Conservation (phyloP, 2,329 filamentous ascomycete species). For the Aspergillus sp. region DNA sequence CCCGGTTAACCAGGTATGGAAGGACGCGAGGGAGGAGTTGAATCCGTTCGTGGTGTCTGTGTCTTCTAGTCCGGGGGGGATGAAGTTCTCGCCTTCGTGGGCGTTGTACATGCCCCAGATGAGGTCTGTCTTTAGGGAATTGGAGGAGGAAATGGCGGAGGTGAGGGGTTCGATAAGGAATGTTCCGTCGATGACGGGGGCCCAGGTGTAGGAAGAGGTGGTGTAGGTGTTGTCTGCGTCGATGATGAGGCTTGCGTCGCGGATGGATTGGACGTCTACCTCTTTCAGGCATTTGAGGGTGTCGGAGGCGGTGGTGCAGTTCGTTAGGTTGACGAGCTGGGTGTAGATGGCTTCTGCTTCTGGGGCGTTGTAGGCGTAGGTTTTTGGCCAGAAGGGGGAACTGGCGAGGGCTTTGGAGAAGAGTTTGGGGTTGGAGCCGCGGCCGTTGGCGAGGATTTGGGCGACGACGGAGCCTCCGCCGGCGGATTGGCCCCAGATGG, state of each 20-base stretch:
- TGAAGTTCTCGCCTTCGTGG: conserved; percentile 65
- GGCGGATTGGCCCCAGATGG: conserved; percentile 58
- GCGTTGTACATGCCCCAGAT: conserved; percentile 62
- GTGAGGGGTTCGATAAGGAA: conserved; percentile 56
- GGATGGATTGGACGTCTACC: conserved; percentile 55
- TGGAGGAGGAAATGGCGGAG: conserved; percentile 40
- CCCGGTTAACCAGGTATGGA: conserved; percentile 55
- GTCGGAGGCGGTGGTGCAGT: conserved; percentile 47
- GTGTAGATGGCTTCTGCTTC: conserved; percentile 57
- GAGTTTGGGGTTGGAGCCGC: conserved; percentile 44
- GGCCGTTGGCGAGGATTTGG: conserved; percentile 51
- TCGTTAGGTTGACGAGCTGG: conserved; percentile 49
- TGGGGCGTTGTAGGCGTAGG: conserved; percentile 53
- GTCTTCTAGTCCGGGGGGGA: conserved; percentile 52
- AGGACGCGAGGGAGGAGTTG: conserved; percentile 53
- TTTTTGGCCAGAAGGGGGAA: conserved; percentile 62
- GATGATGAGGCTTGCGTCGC: conserved; percentile 55
- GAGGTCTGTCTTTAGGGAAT: conserved; percentile 48
- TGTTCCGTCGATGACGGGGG: conserved; percentile 59
- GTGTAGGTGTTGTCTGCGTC: conserved; percentile 54
- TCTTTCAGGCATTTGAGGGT: conserved; percentile 58
- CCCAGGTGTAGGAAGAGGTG: conserved; percentile 61
- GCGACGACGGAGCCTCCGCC: conserved; percentile 50
- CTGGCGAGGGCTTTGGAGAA: conserved; percentile 55
- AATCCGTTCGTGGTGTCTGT: conserved; percentile 42